Base-by-base conservation (phyloP, 2,329 filamentous ascomycete genomes). In the Hypoxylon sp. region DNA sequence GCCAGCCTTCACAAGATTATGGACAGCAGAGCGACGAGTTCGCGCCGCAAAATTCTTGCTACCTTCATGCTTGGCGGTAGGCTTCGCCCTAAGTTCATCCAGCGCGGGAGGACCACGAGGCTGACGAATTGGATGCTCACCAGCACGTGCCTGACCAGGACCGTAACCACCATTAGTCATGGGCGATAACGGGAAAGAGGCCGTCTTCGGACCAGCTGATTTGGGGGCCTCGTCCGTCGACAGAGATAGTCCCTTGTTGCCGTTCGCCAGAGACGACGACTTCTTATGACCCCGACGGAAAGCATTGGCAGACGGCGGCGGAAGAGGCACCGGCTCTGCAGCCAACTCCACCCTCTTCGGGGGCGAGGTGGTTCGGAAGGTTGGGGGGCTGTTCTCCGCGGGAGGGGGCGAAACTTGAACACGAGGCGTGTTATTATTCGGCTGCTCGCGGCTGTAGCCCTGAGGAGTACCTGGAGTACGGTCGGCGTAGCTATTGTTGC, bases 21-120 rank as follows among this genome's bases (percentile, higher is more conserved):
- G 90, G 46, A 99, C 90, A 25, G 96, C 96, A 73, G 92, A 94
- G 70, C 95, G 93, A 65, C 96, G 93, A 75, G 96, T 94, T 67
- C 96, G 94, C 60, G 94, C 90, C 9, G 92, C 91, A 81, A 99
- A 99, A 83, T 99, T 99, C 88, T 97, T 90, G 88, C 95, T 97
- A 23, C 95, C 96, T 78, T 98, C 95, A 69, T 95, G 88, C 82
- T 94, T 97, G 71, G 93, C 90, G 7, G 95, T 98, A 1, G 96
- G 96, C 81, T 94, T 96, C 19, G 90, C 87, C 75, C 91, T 88
- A 65, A 99, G 88, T 81, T 99, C 96, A 71, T 99, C 96, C 53
- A 98, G 86, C 12, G 92, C 89, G 12, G 96, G 96, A 23, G 96
- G 96, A 4, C 94, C 94, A 69, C 94, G 93, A 55, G 96, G 96